A percentile compares a stretch with the other conserved stretches of the same genome.
Evolutionary conservation across 2,329 filamentous ascomycete species (phyloP).

Genomic region (Trichophaea hybrida): DNA sequence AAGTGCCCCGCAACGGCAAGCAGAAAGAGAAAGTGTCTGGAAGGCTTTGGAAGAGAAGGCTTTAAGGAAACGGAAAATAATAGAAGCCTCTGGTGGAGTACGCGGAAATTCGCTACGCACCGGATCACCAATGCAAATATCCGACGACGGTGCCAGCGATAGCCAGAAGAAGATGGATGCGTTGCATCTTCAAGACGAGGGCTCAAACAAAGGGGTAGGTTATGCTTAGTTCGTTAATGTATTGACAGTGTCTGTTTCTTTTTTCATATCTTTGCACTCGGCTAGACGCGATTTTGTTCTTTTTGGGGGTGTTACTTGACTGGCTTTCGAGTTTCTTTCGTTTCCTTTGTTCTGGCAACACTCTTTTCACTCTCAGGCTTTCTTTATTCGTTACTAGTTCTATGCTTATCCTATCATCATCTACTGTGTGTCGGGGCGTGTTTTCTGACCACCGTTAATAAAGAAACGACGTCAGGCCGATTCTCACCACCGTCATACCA

Average conservation of each 20-base stretch:
- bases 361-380: constrained; percentile 16
- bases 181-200: constrained; percentile 74
- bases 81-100: neutral
- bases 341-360: constrained; percentile 22
- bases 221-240: constrained; percentile 34
- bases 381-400: constrained; percentile 27
- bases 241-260: constrained; percentile 17
- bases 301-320: constrained; percentile 26
- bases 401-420: constrained; percentile 20
- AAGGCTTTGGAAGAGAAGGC: constrained; percentile 57
- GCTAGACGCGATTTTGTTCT: constrained; percentile 30
- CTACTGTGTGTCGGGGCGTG: constrained; percentile 9
- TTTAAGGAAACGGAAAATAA: constrained; percentile 13
- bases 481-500: constrained; percentile 18
- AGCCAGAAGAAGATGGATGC: constrained; percentile 79
- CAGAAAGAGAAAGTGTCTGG: constrained; percentile 74
- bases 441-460: constrained; percentile 24
- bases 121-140: constrained; percentile 50
- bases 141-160: constrained; percentile 60
- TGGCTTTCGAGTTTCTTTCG: constrained; percentile 10
- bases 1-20: constrained; percentile 70
- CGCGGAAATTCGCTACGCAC: constrained; percentile 22
- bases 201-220: constrained; percentile 37
- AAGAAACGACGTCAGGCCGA: constrained; percentile 25
- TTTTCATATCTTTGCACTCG: constrained; percentile 25